phyloP scores from a whole-genome alignment of 2,329 filamentous ascomycete genomes.

The Ceratocystis papillata region DNA sequence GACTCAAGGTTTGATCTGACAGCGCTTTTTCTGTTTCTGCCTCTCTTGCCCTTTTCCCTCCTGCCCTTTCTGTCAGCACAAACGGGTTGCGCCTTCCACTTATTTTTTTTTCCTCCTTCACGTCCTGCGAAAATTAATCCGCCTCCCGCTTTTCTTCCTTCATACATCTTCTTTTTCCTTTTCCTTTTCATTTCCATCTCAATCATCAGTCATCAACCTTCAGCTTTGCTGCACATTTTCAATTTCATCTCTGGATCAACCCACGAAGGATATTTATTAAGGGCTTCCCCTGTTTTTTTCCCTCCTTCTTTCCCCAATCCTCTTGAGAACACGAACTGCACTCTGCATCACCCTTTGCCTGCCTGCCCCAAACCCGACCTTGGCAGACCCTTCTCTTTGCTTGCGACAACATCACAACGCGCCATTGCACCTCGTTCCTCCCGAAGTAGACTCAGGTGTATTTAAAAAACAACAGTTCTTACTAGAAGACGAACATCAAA shows the following conservation, averaged over 20 bases:
- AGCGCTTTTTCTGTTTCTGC: conserved; percentile 4
- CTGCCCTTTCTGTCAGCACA: conserved; percentile 1
- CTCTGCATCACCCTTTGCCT: conserved; percentile 1
- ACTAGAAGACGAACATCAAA: conserved; percentile 12
- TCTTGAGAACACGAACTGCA: conserved; percentile 20
- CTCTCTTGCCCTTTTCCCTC: conserved; percentile 3
- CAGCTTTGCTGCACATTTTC: background rate
- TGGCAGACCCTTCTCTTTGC: background rate
- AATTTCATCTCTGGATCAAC: background rate
- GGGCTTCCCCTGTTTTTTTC: conserved; percentile 13
- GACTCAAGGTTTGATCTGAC: conserved; percentile 17
- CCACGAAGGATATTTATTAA: conserved; percentile 14
- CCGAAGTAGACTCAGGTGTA: conserved; percentile 20
- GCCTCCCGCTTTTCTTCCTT: conserved; percentile 4
- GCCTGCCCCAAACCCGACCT: conserved; percentile 11
- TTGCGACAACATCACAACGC: conserved; percentile 16
- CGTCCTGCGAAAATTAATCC: background rate
- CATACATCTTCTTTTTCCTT: conserved; percentile 10
- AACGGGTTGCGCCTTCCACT: conserved; percentile 11
- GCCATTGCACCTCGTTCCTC: conserved; percentile 23
- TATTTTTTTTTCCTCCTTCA: conserved; percentile 8
- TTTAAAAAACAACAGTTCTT: conserved; percentile 19
- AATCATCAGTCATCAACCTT: conserved; percentile 4
- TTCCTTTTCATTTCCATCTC: background rate
- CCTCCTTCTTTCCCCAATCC: background rate